Conservation (phyloP, 1,284 basidiomycete species). For the Moniliella sp. region DNA sequence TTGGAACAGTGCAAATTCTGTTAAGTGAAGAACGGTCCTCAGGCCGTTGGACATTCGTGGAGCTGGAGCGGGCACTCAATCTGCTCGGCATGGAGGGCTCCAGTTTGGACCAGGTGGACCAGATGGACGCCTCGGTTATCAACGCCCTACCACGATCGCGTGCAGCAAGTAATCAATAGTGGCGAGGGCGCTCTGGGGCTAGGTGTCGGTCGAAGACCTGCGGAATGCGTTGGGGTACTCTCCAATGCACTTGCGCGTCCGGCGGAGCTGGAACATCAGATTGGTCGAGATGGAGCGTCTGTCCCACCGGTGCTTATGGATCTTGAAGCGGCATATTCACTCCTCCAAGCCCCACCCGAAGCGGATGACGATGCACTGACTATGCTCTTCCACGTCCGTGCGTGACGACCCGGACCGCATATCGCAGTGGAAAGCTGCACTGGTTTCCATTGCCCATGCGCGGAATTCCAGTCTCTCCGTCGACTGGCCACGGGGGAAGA, state of each 20-base stretch:
- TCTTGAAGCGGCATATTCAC: too few relatives aligned
- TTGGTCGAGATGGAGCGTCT: too few relatives aligned
- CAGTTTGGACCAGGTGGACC: background rate
- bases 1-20: background rate
- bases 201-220: too few relatives aligned
- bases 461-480: background rate
- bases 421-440: background rate
- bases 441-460: background rate
- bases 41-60: background rate
- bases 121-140: background rate
- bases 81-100: background rate
- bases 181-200: too few relatives aligned
- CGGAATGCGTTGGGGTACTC: too few relatives aligned
- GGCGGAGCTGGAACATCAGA: too few relatives aligned
- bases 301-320: too few relatives aligned
- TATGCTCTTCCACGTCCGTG: background rate
- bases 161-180: too few relatives aligned
- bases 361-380: background rate
- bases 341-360: background rate
- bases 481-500: background rate
- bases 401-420: background rate
- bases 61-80: background rate
- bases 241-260: too few relatives aligned
- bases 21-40: background rate
- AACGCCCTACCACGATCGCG: too few relatives aligned